Evolutionary conservation across 768 basidiomycete species (phyloP), one percentile per base, ranked within the genome.

Genomic region (Termitomyces sp.): DNA sequence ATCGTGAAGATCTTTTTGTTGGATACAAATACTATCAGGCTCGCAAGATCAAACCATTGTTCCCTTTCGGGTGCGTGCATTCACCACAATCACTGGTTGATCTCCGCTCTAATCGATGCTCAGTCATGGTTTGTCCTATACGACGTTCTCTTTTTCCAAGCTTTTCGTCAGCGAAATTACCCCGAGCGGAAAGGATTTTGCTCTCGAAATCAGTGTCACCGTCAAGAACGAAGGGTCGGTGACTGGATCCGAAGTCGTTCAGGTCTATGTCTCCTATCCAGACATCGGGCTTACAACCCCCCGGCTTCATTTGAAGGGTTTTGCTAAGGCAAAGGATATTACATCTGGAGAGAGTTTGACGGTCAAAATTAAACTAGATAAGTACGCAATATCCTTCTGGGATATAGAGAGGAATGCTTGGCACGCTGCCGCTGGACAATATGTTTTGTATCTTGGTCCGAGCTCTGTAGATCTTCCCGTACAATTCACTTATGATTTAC

Each of bases 91-190:
- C 11, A 1, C 17, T 41, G 21, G 28, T n/a, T 15, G 37, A 21
- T 30, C 23, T 28, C 41, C 10, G 2, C 12, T 41, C 37, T 62
- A n/a, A 61, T 43, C 11, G 2, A 26, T 56, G n/a, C 21, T 19
- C 54, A 88, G 87, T 3, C 81, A 77, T 61, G 89, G 90, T 28
- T 72, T 91, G 10, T 91, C 89, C 0, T 93, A 91, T 69, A 90
- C 89, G 5, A 79, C 74, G 1, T 93, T 91, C 66, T 65, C 69
- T 2, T 75, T 85, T 40, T 78, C 77, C 0, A 70, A 81, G 51
- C 66, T 87, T 7, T 57, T 62, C 1, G 64, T 84, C 30, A 70
- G 72, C 17, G 67, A 61, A 46, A 60, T 61, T 28, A 60, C 67
- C 35, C 19, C 63, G 6, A 55, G 66, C 33, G 68, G 68, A 19